Percentiles rank a stretch among this genome's conserved stretches.
phyloP scores from a whole-genome alignment of 2,329 filamentous ascomycete species.

The Tolypocladium paradoxum region DNA sequence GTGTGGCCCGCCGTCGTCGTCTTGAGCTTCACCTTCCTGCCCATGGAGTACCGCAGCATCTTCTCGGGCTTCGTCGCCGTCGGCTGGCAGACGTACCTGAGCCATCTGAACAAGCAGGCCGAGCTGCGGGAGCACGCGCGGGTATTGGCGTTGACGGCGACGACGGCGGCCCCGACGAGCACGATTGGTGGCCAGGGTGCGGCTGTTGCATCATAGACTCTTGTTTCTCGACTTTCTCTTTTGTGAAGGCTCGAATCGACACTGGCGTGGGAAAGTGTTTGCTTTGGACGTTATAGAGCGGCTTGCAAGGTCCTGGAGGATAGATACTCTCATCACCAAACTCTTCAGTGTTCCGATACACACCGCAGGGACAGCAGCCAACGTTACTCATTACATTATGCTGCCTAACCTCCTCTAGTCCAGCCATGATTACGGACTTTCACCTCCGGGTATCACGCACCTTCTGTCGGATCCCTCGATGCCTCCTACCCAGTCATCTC shows the following conservation, averaged over 20 bases:
- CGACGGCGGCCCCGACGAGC: background rate
- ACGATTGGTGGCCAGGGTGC: background rate
- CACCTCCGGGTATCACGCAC: background rate
- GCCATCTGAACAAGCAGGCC: constrained; percentile 64
- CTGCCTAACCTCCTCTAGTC: background rate
- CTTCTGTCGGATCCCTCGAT: background rate
- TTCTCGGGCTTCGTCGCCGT: constrained; percentile 73
- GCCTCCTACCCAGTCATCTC: background rate
- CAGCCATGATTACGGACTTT: background rate
- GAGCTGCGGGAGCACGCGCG: constrained; percentile 30
- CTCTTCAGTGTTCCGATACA: too few species aligned
- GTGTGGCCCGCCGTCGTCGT: constrained; percentile 83
- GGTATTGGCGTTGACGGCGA: background rate
- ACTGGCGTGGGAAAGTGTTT: background rate
- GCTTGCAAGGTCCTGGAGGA: background rate
- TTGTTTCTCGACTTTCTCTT: background rate
- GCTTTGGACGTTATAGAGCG: background rate
- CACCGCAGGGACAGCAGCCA: background rate
- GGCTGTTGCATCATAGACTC: background rate
- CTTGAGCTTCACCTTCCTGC: constrained; percentile 76
- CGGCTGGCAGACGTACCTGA: constrained; percentile 88
- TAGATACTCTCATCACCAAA: background rate
- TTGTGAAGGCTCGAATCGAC: background rate
- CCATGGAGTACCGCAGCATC: constrained; percentile 66
- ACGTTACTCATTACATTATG: background rate